Percentiles rank a stretch among this genome's conserved stretches.
These are phyloP conservation scores for Lentinula sp. DNA, from an alignment of 768 basidiomycete species.

Conservation along the genomic window DNA sequence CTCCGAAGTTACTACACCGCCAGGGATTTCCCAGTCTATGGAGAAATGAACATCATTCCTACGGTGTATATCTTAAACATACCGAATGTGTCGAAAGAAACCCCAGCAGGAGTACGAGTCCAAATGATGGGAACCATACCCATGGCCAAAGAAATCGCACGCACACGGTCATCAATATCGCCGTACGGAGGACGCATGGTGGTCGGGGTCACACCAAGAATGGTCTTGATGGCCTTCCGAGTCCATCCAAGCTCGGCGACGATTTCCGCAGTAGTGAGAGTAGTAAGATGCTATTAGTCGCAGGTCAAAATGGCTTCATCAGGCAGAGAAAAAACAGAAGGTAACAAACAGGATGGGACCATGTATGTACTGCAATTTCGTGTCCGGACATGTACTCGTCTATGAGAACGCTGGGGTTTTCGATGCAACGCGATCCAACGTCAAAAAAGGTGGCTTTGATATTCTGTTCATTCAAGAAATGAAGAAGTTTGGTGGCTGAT, in stretches of 20 bases:
- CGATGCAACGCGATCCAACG: constrained; percentile 79
- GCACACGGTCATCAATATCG: constrained; percentile 91
- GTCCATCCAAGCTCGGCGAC: constrained; percentile 95
- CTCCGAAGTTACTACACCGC: constrained; percentile 61
- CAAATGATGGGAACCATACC: constrained; percentile 88
- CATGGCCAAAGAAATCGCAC: constrained; percentile 87
- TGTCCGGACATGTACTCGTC: constrained; percentile 78
- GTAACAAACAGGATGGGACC: constrained; percentile 67
- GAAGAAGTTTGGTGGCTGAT: constrained; percentile 43
- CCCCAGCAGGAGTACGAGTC: constrained; percentile 55
- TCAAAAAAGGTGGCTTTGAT: constrained; percentile 88
- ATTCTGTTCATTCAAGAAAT: constrained; percentile 59
- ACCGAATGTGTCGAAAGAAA: constrained; percentile 72
- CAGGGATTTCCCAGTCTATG: constrained; percentile 83
- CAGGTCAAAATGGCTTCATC: constrained; percentile 4
- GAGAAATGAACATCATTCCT: not conserved
- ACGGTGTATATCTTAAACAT: constrained; percentile 1
- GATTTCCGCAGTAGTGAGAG: constrained; percentile 72
- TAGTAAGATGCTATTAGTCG: constrained; percentile 47
- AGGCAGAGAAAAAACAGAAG: not conserved
- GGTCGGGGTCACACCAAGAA: constrained; percentile 71
- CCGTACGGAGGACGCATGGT: constrained; percentile 80
- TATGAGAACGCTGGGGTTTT: constrained; percentile 66
- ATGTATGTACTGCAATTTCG: constrained; percentile 84
- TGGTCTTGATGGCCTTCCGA: constrained; percentile 72